phyloP scores from a whole-genome alignment of 306 rosid species.

The Abrus precatorius region DNA sequence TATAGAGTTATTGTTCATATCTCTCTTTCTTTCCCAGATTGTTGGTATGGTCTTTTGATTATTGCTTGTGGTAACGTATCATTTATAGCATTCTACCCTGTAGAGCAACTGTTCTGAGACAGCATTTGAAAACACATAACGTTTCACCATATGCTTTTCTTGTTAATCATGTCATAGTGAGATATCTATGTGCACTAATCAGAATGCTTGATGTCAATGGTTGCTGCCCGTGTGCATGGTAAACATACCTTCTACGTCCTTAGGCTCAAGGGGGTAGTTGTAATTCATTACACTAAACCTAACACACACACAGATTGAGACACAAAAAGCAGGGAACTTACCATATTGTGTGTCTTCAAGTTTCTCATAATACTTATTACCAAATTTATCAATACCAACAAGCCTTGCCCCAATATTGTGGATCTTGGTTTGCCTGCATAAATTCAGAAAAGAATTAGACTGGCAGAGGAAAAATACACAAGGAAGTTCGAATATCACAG shows the following conservation, averaged over 20 bases:
- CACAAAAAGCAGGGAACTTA: constrained; percentile 49
- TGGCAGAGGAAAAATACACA: constrained; percentile 18
- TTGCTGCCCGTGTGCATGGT: constrained; percentile 8
- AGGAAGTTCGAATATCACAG: constrained; percentile 17
- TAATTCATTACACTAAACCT: constrained; percentile 28
- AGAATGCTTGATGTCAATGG: constrained; percentile 23
- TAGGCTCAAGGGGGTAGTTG: constrained; percentile 4
- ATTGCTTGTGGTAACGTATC: constrained; percentile 25
- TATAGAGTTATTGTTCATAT: not conserved
- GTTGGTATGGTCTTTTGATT: constrained; percentile 2
- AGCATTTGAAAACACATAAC: constrained; percentile 28
- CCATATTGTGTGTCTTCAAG: constrained; percentile 73
- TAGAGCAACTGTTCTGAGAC: not conserved
- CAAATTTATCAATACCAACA: constrained; percentile 93
- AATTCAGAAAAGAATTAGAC: constrained; percentile 46
- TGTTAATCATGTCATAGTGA: constrained; percentile 20
- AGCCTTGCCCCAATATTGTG: constrained; percentile 91
- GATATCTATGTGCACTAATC: constrained; percentile 21
- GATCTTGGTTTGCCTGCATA: constrained; percentile 93
- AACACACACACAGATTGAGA: constrained; percentile 14
- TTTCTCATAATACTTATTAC: constrained; percentile 90
- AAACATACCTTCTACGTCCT: constrained; percentile 1
- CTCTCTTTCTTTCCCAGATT: constrained; percentile 2
- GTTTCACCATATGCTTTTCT: constrained; percentile 19
- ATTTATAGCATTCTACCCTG: constrained; percentile 15